These are phyloP conservation scores for Gloeopeniophorella convolvens DNA, from an alignment of 768 basidiomycete species.

Conservation along the genomic window DNA sequence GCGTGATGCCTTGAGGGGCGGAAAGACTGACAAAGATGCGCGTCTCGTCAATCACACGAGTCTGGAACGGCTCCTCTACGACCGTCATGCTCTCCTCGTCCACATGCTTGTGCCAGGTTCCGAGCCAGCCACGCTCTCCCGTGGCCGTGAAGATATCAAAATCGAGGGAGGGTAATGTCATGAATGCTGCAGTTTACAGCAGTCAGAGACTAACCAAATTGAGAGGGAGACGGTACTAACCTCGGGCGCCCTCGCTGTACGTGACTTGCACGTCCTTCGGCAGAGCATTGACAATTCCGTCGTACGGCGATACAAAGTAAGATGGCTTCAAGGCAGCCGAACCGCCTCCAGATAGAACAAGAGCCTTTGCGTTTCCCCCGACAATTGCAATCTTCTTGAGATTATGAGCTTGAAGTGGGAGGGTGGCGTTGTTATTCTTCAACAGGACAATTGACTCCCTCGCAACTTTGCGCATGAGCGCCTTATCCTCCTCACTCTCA, in stretches of 20 bases:
- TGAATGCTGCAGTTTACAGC: conserved; percentile 40
- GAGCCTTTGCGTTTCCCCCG: conserved; percentile 63
- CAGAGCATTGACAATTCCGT: conserved; percentile 63
- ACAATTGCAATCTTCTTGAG: conserved; percentile 70
- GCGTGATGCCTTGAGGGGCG: conserved; percentile 51
- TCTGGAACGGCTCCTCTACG: conserved; percentile 27
- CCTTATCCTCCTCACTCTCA: conserved; percentile 55
- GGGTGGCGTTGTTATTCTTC: conserved; percentile 54
- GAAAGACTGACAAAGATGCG: conserved; percentile 55
- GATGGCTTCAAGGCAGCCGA: conserved; percentile 67
- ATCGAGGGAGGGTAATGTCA: conserved; percentile 61
- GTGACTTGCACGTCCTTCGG: conserved; percentile 46
- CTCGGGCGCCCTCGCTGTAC: conserved; percentile 63
- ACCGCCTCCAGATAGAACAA: conserved; percentile 61
- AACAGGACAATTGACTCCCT: conserved; percentile 67
- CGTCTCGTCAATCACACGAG: conserved; percentile 52
- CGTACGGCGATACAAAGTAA: conserved; percentile 71
- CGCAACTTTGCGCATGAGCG: conserved; percentile 60
- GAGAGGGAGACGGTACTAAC: conserved; percentile 33
- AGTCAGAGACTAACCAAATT: not conserved
- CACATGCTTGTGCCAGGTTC: conserved; percentile 16
- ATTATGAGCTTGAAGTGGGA: conserved; percentile 40
- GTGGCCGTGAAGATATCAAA: conserved; percentile 52
- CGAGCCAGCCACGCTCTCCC: conserved; percentile 63
- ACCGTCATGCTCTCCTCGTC: conserved; percentile 5